Evolutionary conservation across 495 filamentous ascomycete genomes (phyloP), one percentile per base, ranked within the genome.

Genomic region (Neurospora cerealis): DNA sequence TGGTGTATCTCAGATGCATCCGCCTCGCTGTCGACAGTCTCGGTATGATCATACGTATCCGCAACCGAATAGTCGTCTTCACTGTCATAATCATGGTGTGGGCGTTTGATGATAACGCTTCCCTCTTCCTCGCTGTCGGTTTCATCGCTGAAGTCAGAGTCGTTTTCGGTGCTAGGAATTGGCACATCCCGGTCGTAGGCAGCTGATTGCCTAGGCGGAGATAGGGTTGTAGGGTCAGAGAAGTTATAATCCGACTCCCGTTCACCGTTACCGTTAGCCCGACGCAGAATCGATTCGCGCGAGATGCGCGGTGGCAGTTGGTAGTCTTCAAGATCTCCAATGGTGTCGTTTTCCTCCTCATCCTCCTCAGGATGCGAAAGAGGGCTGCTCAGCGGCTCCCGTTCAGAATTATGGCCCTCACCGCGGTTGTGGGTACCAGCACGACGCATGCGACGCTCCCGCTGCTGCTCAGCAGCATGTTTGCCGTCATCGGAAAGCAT

Each of bases 261-360:
- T 3, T 82, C 81, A 69, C 90, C 88, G 70, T 91, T 88, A 54
- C 91, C 91, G 76, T 95, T 94, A 32, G 98, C 90, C 73, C 94
- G 94, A 19, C 93, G 89, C 69, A 97, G 83, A 73, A 98, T 98
- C 0, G 94, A 97, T 78, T 98, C 96, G 28, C 96, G 88, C 41
- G 96, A 98, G 78, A 97, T 95, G 37, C 90, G 91, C 17, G 93
- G 92, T 39, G 91, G 88, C 0, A 91, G 81, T 70, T 91, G 86
- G 72, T 90, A 90, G 40, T 89, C 87, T 17, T 85, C 87, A 36
- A 88, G 79, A 73, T 88, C 88, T 48, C 85, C 87, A 46, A 89
- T 75, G 19, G 83, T 86, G 71, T 89, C 87, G 34, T 87, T 84
- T 48, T 83, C 83, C 69, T 86, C 83, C 32, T 77, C 74, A 3